Conservation (phyloP, 331 rosid species). For the Quercus tomentella region DNA sequence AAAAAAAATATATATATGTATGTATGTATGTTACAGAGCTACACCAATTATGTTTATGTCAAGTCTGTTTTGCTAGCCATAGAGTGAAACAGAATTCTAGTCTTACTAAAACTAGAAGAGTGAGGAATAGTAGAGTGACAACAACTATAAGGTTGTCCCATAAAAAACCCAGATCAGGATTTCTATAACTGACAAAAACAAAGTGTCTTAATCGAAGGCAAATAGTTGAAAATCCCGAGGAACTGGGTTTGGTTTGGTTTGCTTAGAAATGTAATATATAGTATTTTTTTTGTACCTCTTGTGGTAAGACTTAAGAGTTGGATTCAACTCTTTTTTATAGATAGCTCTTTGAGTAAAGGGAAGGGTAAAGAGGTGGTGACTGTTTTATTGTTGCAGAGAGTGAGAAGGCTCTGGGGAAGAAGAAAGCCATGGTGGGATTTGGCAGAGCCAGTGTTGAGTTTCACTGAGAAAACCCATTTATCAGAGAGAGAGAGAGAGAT, state of each 20-base stretch:
- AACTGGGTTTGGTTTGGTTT: too few relatives aligned
- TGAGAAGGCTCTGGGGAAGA: constrained; percentile 17
- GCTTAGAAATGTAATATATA: too few relatives aligned
- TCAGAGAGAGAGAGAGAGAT: not conserved
- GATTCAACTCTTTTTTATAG: too few relatives aligned
- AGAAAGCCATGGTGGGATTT: constrained; percentile 23
- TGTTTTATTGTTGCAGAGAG: constrained; percentile 22
- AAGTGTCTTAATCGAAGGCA: too few relatives aligned
- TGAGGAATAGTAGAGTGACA: not conserved
- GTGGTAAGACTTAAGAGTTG: not conserved
- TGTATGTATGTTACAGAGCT: not conserved
- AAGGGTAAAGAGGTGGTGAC: constrained; percentile 14
- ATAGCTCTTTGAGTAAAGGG: not conserved
- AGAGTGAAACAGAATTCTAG: not conserved
- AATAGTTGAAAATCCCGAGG: too few relatives aligned
- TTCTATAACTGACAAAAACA: not conserved
- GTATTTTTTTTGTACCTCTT: not conserved
- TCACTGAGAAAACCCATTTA: constrained; percentile 1
- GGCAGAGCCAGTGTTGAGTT: constrained; percentile 13
- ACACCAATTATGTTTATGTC: constrained; percentile 4
- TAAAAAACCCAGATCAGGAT: not conserved
- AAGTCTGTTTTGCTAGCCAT: not conserved
- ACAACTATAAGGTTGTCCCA: not conserved
- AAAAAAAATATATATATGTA: too few relatives aligned
- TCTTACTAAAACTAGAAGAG: not conserved